A percentile compares a stretch with the other conserved stretches of the same genome.
Conservation (phyloP, 257 asterid species). For the Plantago ovata region DNA sequence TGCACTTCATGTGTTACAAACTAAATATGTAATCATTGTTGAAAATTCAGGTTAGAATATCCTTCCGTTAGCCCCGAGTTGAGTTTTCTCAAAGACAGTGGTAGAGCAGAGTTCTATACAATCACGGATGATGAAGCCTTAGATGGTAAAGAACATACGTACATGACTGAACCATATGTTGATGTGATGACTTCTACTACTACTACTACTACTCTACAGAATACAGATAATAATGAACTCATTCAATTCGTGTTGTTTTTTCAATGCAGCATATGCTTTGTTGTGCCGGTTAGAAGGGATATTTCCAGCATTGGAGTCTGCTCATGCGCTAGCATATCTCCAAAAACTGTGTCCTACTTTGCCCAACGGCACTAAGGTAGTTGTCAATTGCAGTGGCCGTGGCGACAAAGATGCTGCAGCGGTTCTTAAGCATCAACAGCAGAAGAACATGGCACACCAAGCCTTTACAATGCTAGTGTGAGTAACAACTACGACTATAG, state of each 20-base stretch:
- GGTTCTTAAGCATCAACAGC: slow-evolving; percentile 31
- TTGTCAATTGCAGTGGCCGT: slow-evolving; percentile 68
- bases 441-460: not conserved
- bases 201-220: too few species aligned
- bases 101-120: slow-evolving; percentile 53
- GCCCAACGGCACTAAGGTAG: slow-evolving; percentile 51
- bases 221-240: not conserved
- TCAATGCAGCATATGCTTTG: slow-evolving; percentile 43
- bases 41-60: slow-evolving; percentile 53
- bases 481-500: too few species aligned
- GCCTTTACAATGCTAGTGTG: too few species aligned
- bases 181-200: too few species aligned
- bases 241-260: not conserved
- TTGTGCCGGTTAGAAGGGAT: slow-evolving; percentile 66
- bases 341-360: slow-evolving; percentile 50
- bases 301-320: slow-evolving; percentile 67
- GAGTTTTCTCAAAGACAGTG: slow-evolving; percentile 66
- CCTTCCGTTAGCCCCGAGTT: slow-evolving; percentile 80
- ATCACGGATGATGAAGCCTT: slow-evolving; percentile 69
- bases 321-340: slow-evolving; percentile 73
- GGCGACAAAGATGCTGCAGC: slow-evolving; percentile 68
- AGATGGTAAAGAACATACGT: slow-evolving; percentile 32
- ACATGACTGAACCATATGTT: too few species aligned
- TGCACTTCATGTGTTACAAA: not conserved
- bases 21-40: not conserved